Evolutionary conservation across 768 basidiomycete genomes (phyloP).

Genomic region (Mycena alexandri): DNA sequence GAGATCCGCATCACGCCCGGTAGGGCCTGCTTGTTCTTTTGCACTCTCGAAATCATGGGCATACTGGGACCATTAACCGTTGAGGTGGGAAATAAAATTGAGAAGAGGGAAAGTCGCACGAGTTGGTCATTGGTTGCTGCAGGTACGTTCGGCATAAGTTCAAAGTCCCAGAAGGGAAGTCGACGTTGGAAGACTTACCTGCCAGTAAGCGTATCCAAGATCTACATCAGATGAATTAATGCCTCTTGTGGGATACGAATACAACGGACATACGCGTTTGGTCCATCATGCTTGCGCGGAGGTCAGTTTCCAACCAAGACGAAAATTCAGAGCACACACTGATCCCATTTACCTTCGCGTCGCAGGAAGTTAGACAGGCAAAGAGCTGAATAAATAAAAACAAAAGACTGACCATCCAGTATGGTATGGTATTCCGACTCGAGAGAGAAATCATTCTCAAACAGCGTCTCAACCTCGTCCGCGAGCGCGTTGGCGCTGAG

Average conservation of each 20-base stretch:
- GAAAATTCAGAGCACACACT: constrained; percentile 52
- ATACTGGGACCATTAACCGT: constrained; percentile 50
- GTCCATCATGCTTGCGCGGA: constrained; percentile 71
- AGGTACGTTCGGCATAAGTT: too few relatives aligned
- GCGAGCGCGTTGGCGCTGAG: constrained; percentile 71
- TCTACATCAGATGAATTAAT: constrained; percentile 44
- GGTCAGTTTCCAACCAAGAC: neutral
- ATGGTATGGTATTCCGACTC: constrained; percentile 72
- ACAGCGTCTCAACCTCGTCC: constrained; percentile 65
- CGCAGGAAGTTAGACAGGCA: neutral
- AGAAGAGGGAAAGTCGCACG: constrained; percentile 48
- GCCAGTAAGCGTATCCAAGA: constrained; percentile 77
- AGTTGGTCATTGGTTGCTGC: constrained; percentile 74
- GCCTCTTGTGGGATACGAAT: neutral
- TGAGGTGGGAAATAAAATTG: neutral
- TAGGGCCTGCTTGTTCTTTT: constrained; percentile 67
- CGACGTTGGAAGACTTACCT: too few relatives aligned
- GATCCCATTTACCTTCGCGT: constrained; percentile 70
- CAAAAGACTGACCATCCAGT: constrained; percentile 58
- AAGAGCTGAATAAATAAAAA: neutral
- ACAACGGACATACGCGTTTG: constrained; percentile 63
- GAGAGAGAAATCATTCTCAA: constrained; percentile 72
- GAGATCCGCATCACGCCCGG: constrained; percentile 75
- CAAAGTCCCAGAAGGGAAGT: too few relatives aligned
- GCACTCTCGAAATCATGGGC: constrained; percentile 65